Conservation (phyloP, 2,329 filamentous ascomycete genomes). For the Alternaria tenuissima region DNA sequence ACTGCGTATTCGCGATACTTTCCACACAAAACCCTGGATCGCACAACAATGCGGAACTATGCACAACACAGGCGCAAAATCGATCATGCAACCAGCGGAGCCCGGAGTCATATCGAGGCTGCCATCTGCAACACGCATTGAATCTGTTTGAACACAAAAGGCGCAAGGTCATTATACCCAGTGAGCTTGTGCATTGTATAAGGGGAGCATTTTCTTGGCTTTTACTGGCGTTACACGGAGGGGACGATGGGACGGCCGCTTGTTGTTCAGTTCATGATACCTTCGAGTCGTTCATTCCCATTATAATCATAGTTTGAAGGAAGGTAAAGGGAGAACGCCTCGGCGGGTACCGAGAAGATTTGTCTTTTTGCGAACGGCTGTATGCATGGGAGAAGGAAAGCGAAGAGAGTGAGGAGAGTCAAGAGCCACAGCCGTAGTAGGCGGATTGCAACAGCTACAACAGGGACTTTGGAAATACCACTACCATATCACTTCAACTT, state of each 20-base stretch:
- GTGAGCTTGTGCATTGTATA: slow-evolving; percentile 9
- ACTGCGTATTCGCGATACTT: not conserved
- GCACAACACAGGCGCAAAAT: not conserved
- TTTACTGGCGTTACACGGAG: slow-evolving; percentile 5
- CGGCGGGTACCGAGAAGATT: slow-evolving; percentile 3
- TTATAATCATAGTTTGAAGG: slow-evolving; percentile 8
- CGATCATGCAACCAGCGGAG: not conserved
- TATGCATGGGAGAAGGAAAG: not conserved
- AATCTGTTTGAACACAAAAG: slow-evolving; percentile 13
- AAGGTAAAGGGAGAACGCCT: not conserved
- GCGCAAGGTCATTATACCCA: slow-evolving; percentile 19
- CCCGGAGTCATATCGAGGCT: slow-evolving; percentile 2
- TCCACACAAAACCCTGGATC: not conserved
- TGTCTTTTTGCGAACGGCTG: not conserved
- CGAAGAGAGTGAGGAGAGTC: not conserved
- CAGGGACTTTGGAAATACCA: not conserved
- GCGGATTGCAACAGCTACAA: not conserved
- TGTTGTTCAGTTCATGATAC: slow-evolving; percentile 13
- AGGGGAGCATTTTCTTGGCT: not conserved
- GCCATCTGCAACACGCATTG: slow-evolving; percentile 9
- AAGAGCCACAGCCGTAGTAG: not conserved
- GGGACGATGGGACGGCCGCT: slow-evolving; percentile 7
- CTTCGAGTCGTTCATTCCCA: slow-evolving; percentile 12
- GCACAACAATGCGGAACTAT: not conserved
- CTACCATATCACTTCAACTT: slow-evolving; percentile 1